Evolutionary conservation across 2,329 filamentous ascomycete species (phyloP).

Genomic region (Trichoderma pleuroti): DNA sequence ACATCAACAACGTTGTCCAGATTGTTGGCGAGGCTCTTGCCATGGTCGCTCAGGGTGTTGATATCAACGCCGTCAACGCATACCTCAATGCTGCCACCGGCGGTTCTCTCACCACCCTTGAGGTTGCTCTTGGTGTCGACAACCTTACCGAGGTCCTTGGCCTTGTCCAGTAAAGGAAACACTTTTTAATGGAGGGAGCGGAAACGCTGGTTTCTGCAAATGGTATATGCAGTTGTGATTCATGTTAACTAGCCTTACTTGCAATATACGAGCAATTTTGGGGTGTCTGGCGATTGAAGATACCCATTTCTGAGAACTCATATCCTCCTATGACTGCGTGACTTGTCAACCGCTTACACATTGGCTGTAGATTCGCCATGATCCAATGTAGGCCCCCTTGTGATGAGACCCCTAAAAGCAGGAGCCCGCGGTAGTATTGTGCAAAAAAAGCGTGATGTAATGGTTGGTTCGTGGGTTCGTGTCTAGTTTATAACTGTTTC

Average conservation of each 20-base stretch:
- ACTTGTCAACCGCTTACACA: neutral
- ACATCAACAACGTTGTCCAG: slow-evolving; percentile 19
- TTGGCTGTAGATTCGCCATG: neutral
- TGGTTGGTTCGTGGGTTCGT: neutral
- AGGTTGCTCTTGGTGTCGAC: slow-evolving; percentile 22
- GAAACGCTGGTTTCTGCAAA: neutral
- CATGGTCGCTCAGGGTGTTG: slow-evolving; percentile 24
- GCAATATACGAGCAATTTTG: slow-evolving; percentile 14
- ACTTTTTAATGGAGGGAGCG: neutral
- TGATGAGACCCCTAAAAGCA: neutral
- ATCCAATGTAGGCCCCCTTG: neutral
- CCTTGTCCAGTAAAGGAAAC: neutral
- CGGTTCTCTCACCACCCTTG: slow-evolving; percentile 22
- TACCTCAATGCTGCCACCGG: slow-evolving; percentile 24
- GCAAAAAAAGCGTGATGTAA: neutral
- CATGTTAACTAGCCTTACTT: slow-evolving; percentile 11
- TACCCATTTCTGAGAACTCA: neutral
- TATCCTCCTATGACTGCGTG: neutral
- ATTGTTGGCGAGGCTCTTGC: slow-evolving; percentile 26
- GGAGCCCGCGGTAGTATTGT: neutral
- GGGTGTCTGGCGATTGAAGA: slow-evolving; percentile 8
- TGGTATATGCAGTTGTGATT: slow-evolving; percentile 6
- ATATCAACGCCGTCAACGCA: slow-evolving; percentile 23
- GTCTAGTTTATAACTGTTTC: neutral
- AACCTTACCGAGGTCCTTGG: slow-evolving; percentile 22